phyloP scores from a whole-genome alignment of 2,329 filamentous ascomycete genomes.

The Ceratocystis cubensis region DNA sequence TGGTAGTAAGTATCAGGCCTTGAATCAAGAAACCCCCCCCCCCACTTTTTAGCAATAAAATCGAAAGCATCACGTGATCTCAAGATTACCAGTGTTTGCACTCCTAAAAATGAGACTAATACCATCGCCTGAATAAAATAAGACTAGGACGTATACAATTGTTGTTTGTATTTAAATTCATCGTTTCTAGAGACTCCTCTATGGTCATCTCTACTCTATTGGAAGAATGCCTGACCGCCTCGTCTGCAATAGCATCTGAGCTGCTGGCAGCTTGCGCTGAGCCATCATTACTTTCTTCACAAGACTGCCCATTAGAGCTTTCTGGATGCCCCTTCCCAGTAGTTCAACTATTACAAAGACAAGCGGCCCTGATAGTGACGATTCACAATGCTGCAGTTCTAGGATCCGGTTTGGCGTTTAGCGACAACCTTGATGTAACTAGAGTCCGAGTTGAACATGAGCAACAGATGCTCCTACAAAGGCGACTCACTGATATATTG shows the following conservation, averaged over 20 bases:
- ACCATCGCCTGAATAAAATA: too few species aligned
- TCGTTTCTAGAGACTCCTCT: too few species aligned
- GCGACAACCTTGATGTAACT: not conserved
- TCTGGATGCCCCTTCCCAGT: slow-evolving; percentile 15
- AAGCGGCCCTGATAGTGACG: not conserved
- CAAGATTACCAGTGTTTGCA: too few species aligned
- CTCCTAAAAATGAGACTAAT: too few species aligned
- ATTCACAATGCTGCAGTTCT: not conserved
- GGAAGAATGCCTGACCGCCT: slow-evolving; percentile 2
- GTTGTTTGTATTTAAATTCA: not conserved
- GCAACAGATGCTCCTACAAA: slow-evolving; percentile 2
- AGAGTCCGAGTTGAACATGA: not conserved
- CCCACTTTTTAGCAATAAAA: not conserved
- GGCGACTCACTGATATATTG: slow-evolving; percentile 16
- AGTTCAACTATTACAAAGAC: slow-evolving; percentile 16
- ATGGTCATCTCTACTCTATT: not conserved
- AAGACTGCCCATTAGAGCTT: slow-evolving; percentile 12
- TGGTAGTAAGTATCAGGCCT: not conserved
- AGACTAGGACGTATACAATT: too few species aligned
- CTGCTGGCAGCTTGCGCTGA: slow-evolving; percentile 5
- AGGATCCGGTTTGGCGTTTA: not conserved
- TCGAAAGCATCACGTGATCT: not conserved
- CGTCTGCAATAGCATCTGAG: slow-evolving; percentile 12
- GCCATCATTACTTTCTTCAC: slow-evolving; percentile 7
- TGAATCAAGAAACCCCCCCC: not conserved